Conservation (phyloP, 2,329 filamentous ascomycete species). For the Fusarium avenaceum region DNA sequence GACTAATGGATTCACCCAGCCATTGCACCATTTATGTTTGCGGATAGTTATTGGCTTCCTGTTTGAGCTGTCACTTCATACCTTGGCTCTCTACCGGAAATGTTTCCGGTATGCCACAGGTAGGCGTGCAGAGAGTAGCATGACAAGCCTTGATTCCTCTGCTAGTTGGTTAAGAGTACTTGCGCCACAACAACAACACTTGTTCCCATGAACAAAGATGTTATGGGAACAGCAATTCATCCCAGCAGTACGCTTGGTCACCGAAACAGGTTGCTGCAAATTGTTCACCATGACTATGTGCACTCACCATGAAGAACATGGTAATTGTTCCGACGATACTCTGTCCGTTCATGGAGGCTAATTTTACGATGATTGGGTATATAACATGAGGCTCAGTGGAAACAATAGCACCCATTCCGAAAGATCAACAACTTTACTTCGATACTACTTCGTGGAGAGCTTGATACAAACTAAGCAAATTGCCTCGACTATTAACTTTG, state of each 20-base stretch:
- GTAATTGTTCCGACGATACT: background rate
- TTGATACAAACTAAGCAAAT: conserved; percentile 10
- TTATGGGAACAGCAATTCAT: background rate
- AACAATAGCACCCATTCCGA: background rate
- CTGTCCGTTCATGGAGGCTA: background rate
- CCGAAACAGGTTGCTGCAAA: conserved; percentile 9
- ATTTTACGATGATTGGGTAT: conserved; percentile 11
- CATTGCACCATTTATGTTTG: conserved; percentile 8
- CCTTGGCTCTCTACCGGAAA: background rate
- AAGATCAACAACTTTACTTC: background rate
- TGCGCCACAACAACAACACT: background rate
- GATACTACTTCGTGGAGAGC: conserved; percentile 1
- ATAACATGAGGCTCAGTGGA: conserved; percentile 15
- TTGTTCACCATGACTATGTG: conserved; percentile 16
- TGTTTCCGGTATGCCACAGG: conserved; percentile 4
- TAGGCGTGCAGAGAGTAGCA: conserved; percentile 11
- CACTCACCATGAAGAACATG: background rate
- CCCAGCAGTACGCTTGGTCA: background rate
- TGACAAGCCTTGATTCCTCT: conserved; percentile 1
- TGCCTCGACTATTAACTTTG: background rate
- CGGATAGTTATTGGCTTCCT: conserved; percentile 1
- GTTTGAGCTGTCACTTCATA: conserved; percentile 12
- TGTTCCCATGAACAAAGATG: conserved; percentile 24
- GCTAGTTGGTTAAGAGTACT: conserved; percentile 16
- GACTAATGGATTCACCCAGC: conserved; percentile 20